Base-by-base conservation (phyloP, 139 green algal genomes). In the Chlorella sp. region DNA sequence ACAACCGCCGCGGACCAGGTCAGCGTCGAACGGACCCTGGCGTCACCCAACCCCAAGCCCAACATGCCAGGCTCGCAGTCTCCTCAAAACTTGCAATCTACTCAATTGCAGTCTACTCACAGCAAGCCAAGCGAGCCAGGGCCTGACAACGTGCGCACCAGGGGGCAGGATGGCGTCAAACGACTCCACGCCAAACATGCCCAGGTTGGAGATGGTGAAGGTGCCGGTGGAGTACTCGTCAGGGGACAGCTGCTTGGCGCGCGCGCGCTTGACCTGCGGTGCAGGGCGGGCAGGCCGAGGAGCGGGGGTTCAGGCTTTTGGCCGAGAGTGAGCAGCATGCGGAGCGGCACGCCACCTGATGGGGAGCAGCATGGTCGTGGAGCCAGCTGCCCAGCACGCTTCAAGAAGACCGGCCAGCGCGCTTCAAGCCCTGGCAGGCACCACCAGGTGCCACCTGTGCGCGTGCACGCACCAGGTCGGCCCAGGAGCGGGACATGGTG, bases 121-220 rank as follows among this genome's bases (percentile, higher is more conserved):
- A n/a, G n/a, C n/a, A n/a, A n/a, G n/a, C n/a, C n/a, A n/a, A n/a
- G n/a, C 46, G 11, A 54, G 7, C 11, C 46, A 54, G 46, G 8
- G 7, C 8, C 11, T 7, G 7, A 54, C 7, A 11, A 20, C 34
- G 43, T 40, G 64, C 88, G 86, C 85, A 92, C 95, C 96, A 36
- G 94, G 92, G 2, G 96, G 96, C 81, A 99, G 89, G 86, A 99
- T 98, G 82, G 97, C 97, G 81, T 99, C 96, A 85, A 99, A 99
- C 20, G 83, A 88, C 82, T 98, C 94, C 30, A 99, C 96, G 60
- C 97, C 97, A 90, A 95, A 99, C 97, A 99, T 99, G 89, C 97
- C 97, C 86, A 99, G 89, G 94, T 99, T 99, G 86, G 93, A 98
- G 85, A 99, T 96, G 78, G 96, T 98, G 94, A 99, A 99, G 84